A percentile compares a stretch with the other conserved stretches of the same genome.
Conservation (phyloP, 2,329 filamentous ascomycete species). For the Fusarium irregulare region DNA sequence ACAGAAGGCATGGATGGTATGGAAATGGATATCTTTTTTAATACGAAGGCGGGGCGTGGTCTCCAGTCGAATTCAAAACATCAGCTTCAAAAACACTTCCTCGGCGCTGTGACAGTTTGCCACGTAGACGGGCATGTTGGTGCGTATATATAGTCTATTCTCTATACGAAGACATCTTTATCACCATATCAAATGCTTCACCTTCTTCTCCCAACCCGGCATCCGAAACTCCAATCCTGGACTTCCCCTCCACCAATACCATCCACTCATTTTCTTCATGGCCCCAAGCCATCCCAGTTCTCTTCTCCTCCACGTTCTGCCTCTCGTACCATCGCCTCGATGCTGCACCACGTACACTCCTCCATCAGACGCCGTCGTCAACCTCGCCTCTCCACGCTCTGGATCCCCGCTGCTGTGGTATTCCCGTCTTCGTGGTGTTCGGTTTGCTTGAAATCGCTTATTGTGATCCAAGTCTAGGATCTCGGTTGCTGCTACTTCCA, state of each 20-base stretch:
- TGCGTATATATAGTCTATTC: not conserved
- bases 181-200: constrained; percentile 30
- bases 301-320: constrained; percentile 55
- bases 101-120: not conserved
- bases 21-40: constrained; percentile 30
- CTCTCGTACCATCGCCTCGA: constrained; percentile 43
- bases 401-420: constrained; percentile 36
- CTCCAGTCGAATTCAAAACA: constrained; percentile 1
- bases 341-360: constrained; percentile 49
- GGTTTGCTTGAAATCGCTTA: constrained; percentile 19
- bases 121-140: not conserved
- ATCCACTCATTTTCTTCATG: constrained; percentile 55
- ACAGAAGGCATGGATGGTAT: constrained; percentile 16
- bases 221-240: constrained; percentile 44
- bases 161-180: not conserved
- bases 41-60: constrained; percentile 23
- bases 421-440: constrained; percentile 46
- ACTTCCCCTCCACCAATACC: constrained; percentile 48
- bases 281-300: constrained; percentile 62
- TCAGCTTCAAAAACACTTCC: not conserved
- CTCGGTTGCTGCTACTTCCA: constrained; percentile 53
- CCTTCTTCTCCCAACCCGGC: constrained; percentile 42
- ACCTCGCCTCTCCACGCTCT: constrained; percentile 49
- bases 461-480: constrained; percentile 41
- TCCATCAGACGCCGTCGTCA: constrained; percentile 46